Conservation (phyloP, 495 filamentous ascomycete genomes). For the Gamarada debralockiae region DNA sequence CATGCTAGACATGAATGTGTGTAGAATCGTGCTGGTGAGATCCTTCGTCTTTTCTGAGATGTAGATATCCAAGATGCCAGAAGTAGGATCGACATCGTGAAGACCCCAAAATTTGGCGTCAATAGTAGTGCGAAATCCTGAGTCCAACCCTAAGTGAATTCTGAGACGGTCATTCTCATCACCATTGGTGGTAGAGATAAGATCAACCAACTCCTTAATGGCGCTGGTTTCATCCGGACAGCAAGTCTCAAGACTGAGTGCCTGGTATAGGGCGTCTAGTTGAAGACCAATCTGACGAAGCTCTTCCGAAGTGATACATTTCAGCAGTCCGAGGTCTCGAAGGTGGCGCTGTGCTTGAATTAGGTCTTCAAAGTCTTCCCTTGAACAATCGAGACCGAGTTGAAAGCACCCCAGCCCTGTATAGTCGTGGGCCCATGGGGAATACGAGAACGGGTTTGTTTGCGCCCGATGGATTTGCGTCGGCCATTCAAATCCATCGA, state of each 20-base stretch:
- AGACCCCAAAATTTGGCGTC: constrained; percentile 53
- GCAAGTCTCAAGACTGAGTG: no score
- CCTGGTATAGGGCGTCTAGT: background rate
- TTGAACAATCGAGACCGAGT: constrained; percentile 41
- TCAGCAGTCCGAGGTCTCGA: constrained; percentile 39
- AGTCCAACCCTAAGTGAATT: constrained; percentile 42
- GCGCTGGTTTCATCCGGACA: background rate
- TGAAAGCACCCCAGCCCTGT: constrained; percentile 51
- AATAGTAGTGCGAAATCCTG: constrained; percentile 46
- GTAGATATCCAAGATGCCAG: constrained; percentile 39
- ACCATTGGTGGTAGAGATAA: background rate
- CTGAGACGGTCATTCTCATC: background rate
- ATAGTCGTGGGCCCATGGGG: constrained; percentile 40
- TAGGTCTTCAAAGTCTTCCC: constrained; percentile 42
- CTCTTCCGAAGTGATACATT: background rate
- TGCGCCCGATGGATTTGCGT: background rate
- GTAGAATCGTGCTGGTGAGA: constrained; percentile 45
- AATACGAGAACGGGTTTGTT: constrained; percentile 23
- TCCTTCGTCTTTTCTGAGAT: constrained; percentile 51
- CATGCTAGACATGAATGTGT: constrained; percentile 51
- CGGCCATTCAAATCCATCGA: background rate
- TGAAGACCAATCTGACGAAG: background rate
- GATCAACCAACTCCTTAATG: background rate
- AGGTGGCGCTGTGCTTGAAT: constrained; percentile 46
- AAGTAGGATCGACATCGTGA: constrained; percentile 39